Percentiles rank a stretch among this genome's conserved stretches.
Evolutionary conservation across 176 grass and related monocot genomes (phyloP).

Genomic region (Carex littledalei): DNA sequence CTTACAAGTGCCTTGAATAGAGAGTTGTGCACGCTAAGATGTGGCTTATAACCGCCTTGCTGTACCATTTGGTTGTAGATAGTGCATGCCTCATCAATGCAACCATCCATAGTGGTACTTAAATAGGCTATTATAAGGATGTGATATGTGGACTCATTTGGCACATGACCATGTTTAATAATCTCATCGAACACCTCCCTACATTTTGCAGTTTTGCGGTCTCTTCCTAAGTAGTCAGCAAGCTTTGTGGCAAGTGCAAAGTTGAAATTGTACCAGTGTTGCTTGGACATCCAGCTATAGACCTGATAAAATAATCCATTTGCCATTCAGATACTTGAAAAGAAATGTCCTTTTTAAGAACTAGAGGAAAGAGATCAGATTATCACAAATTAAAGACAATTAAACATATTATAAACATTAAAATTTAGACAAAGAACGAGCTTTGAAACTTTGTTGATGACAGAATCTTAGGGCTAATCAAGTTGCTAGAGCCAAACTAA

Average conservation of each 20-base stretch:
- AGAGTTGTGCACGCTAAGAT: conserved; percentile 78
- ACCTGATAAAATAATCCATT: conserved; percentile 59
- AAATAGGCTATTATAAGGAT: conserved; percentile 77
- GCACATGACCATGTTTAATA: conserved; percentile 70
- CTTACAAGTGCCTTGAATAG: conserved; percentile 68
- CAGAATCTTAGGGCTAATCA: not conserved
- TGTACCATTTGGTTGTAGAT: conserved; percentile 98
- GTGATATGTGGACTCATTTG: conserved; percentile 90
- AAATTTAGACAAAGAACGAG: not conserved
- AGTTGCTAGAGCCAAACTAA: not conserved
- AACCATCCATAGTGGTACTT: conserved; percentile 41
- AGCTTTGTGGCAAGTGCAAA: conserved; percentile 79
- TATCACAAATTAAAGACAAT: not conserved
- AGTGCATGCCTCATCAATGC: conserved; percentile 67
- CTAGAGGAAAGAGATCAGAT: not conserved
- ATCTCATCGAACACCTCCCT: conserved; percentile 63
- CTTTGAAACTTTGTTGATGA: not conserved
- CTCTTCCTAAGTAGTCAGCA: conserved; percentile 77
- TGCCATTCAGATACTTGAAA: conserved; percentile 28
- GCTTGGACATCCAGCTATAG: conserved; percentile 79
- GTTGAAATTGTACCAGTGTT: conserved; percentile 85
- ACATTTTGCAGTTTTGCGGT: conserved; percentile 75
- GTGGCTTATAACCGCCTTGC: conserved; percentile 69
- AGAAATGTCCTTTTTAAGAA: not conserved
- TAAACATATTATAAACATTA: not conserved